Percentiles rank a stretch among this genome's conserved stretches.
Evolutionary conservation across 305 asterid genomes (phyloP).

Genomic region (Lippia alba): DNA sequence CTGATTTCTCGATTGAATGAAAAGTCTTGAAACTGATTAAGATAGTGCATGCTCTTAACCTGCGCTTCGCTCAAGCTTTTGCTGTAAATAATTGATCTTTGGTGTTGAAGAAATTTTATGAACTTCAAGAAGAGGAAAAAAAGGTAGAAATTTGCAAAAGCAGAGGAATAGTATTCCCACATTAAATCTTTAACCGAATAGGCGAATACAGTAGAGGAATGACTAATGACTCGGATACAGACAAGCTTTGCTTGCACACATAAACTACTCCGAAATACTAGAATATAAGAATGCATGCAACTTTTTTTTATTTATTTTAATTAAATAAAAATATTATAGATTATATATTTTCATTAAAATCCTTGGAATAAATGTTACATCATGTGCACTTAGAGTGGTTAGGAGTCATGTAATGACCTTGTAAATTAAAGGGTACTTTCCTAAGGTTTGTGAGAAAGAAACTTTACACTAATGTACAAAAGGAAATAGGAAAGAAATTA

Average conservation of each 20-base stretch:
- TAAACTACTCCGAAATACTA: conserved; percentile 37
- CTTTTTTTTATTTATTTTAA: conserved; percentile 6
- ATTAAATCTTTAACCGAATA: conserved; percentile 46
- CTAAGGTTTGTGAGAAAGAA: background rate
- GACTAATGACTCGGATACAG: conserved; percentile 44
- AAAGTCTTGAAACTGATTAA: conserved; percentile 34
- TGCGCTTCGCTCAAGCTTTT: conserved; percentile 46
- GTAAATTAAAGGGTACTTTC: conserved; percentile 5
- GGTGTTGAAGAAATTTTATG: conserved; percentile 45
- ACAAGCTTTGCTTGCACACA: conserved; percentile 46
- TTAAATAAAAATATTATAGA: too few species aligned
- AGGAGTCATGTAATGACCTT: background rate
- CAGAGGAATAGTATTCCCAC: conserved; percentile 47
- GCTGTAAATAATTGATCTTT: conserved; percentile 49
- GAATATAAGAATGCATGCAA: conserved; percentile 37
- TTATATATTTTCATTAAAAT: too few species aligned
- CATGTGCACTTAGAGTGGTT: background rate
- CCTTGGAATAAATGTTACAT: too few species aligned
- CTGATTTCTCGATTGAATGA: conserved; percentile 19
- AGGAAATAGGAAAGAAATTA: too few species aligned
- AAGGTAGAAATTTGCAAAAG: conserved; percentile 25
- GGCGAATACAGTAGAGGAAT: conserved; percentile 30
- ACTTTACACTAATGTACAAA: too few species aligned
- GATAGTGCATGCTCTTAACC: conserved; percentile 63
- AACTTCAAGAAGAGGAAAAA: conserved; percentile 36